Base-by-base conservation (phyloP, 176 grass and related monocot species). In the Phoenix dactylifera region DNA sequence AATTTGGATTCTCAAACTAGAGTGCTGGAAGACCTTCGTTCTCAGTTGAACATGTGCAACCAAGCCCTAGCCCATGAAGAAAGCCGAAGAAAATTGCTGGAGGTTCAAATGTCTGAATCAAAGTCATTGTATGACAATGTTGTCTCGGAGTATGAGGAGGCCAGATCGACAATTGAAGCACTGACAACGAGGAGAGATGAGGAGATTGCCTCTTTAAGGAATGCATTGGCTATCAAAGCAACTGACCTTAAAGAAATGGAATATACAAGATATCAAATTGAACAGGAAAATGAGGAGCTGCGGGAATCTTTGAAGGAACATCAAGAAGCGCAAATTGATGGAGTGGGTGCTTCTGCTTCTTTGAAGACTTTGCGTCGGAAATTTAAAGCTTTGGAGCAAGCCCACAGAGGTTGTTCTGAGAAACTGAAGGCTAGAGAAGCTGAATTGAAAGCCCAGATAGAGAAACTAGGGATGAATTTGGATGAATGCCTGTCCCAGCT, bases 171-270 rank as follows among this genome's bases (percentile, higher is more conserved):
- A 0, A 62, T 86, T 18, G 87, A 86, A 44, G 55, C 65, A 10
- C 64, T 92, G 16, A 81, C 78, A 0, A 35, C 29, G 5, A 88
- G 88, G 57, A 85, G 77, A 50, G 84, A 88, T 54, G 79, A 55
- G 0, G 84, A 92, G 12, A 77, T 97, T 28, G 81, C 81, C n/a
- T 78, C 76, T n/a, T 64, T 97, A 49, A 97, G 93, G 66, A 84
- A 78, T 58, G 80, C 80, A 25, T 68, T 97, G 4, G 69, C 81
- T 54, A 78, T 75, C 67, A 97, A 97, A 59, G 67, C 49, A 23
- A 70, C 85, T 14, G 7, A 85, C 6, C 64, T 91, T 26, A 97
- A 92, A 57, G 93, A 91, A 57, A 72, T 88, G 61, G 84, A 75
- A 67, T 92, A 80, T 68, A 55, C 39, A 15, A 92, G 74, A 63